Evolutionary conservation across 2,329 filamentous ascomycete genomes (phyloP).

Genomic region (Stagonosporopsis vannaccii): DNA sequence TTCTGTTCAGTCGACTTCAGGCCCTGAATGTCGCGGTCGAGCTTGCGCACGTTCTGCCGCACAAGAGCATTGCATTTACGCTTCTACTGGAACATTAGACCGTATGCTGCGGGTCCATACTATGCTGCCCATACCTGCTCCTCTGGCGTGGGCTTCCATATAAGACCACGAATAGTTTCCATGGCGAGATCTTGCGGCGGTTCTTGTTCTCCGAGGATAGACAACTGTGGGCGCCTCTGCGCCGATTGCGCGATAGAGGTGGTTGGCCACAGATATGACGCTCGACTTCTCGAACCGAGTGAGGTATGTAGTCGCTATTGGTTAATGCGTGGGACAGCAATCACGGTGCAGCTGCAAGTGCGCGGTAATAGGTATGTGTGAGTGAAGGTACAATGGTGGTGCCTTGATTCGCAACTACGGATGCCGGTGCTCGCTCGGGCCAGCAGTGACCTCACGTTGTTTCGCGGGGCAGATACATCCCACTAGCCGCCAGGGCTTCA

Average conservation of each 20-base stretch:
- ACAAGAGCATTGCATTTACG: slow-evolving; percentile 94
- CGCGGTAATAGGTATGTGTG: slow-evolving; percentile 16
- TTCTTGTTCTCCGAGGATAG: background rate
- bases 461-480: slow-evolving; percentile 35
- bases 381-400: slow-evolving; percentile 22
- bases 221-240: slow-evolving; percentile 3
- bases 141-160: slow-evolving; percentile 91
- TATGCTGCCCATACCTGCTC: slow-evolving; percentile 71
- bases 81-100: slow-evolving; percentile 64
- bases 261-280: background rate
- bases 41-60: slow-evolving; percentile 86
- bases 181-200: slow-evolving; percentile 57
- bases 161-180: slow-evolving; percentile 86
- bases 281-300: background rate
- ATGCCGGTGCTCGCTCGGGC: slow-evolving; percentile 24
- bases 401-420: slow-evolving; percentile 28
- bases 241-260: slow-evolving; percentile 4
- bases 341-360: background rate
- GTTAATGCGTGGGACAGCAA: background rate
- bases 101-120: background rate
- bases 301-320: background rate
- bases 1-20: slow-evolving; percentile 76
- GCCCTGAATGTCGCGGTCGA: slow-evolving; percentile 88
- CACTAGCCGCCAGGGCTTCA: slow-evolving; percentile 8
- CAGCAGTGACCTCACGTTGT: slow-evolving; percentile 38